phyloP scores from a whole-genome alignment of 805 yeast genomes.

The Kodamaea restingae region DNA sequence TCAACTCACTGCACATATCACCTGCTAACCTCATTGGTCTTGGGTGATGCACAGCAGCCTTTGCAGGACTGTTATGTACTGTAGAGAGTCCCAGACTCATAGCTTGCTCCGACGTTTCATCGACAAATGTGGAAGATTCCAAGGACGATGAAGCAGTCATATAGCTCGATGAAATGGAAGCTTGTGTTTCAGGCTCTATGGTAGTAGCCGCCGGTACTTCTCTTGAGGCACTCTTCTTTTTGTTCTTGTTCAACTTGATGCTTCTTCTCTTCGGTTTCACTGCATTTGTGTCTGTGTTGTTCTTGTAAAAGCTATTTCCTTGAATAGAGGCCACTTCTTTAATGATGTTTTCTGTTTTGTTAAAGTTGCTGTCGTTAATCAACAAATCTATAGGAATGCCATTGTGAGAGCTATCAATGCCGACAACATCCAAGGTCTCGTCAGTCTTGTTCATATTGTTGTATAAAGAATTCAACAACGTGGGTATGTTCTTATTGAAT shows the following conservation, averaged over 20 bases:
- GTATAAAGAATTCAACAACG: constrained; percentile 33
- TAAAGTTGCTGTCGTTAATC: constrained; percentile 21
- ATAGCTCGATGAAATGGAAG: constrained; percentile 1
- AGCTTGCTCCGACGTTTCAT: constrained; percentile 3
- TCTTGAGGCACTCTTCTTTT: constrained; percentile 5
- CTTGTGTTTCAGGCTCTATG: neutral
- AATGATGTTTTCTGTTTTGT: constrained; percentile 34
- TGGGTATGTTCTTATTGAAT: constrained; percentile 38
- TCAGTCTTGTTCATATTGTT: constrained; percentile 28
- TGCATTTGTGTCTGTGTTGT: constrained; percentile 19
- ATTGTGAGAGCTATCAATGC: constrained; percentile 17
- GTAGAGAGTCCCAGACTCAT: neutral
- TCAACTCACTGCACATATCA: constrained; percentile 12
- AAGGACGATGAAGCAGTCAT: constrained; percentile 7
- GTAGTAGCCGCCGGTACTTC: neutral
- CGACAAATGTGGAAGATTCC: constrained; percentile 11
- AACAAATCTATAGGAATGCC: constrained; percentile 40
- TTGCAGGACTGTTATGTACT: constrained; percentile 7
- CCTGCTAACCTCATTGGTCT: constrained; percentile 13
- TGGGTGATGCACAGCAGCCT: constrained; percentile 15
- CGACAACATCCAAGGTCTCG: constrained; percentile 9
- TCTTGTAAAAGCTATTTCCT: constrained; percentile 37
- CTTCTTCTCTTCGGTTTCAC: constrained; percentile 42
- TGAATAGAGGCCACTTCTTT: constrained; percentile 45
- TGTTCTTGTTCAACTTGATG: constrained; percentile 27